These are phyloP conservation scores for Penicillium crustosum DNA, from an alignment of 2,329 filamentous ascomycete genomes.

Conservation along the genomic window DNA sequence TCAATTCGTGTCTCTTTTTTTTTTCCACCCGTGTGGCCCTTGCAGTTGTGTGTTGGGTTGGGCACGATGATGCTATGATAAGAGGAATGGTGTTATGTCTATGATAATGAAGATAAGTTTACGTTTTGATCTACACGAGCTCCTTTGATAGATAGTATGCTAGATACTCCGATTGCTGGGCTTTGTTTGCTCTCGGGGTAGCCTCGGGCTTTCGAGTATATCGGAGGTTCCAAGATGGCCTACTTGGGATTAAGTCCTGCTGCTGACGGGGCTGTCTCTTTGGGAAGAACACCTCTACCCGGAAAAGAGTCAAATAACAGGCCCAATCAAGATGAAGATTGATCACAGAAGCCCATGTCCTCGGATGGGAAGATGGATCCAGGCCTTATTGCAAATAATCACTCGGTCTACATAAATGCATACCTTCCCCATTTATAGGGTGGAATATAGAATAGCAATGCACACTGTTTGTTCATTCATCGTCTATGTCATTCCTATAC, in stretches of 20 bases:
- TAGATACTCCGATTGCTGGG: background rate
- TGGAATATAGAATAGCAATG: constrained; percentile 4
- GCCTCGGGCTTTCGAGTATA: background rate
- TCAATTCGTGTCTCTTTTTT: constrained; percentile 10
- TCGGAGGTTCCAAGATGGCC: background rate
- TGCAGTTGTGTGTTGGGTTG: constrained; percentile 7
- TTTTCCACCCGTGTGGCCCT: constrained; percentile 10
- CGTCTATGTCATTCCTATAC: constrained; percentile 12
- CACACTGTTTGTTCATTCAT: constrained; percentile 11
- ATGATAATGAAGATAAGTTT: constrained; percentile 30
- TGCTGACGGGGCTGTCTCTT: background rate
- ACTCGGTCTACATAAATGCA: background rate
- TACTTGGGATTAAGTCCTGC: background rate
- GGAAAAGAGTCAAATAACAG: background rate
- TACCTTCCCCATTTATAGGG: background rate
- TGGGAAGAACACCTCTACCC: background rate
- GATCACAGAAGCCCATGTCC: background rate
- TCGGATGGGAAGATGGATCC: background rate
- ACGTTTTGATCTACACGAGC: constrained; percentile 1
- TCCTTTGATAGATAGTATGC: background rate
- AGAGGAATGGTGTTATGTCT: constrained; percentile 24
- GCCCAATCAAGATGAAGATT: background rate
- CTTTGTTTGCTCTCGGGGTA: background rate
- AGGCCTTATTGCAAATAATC: background rate
- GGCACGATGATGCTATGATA: constrained; percentile 28